A percentile compares a stretch with the other conserved stretches of the same genome.
phyloP scores from a whole-genome alignment of 1,284 basidiomycete species.

The Cutaneotrichosporon cutaneum region DNA sequence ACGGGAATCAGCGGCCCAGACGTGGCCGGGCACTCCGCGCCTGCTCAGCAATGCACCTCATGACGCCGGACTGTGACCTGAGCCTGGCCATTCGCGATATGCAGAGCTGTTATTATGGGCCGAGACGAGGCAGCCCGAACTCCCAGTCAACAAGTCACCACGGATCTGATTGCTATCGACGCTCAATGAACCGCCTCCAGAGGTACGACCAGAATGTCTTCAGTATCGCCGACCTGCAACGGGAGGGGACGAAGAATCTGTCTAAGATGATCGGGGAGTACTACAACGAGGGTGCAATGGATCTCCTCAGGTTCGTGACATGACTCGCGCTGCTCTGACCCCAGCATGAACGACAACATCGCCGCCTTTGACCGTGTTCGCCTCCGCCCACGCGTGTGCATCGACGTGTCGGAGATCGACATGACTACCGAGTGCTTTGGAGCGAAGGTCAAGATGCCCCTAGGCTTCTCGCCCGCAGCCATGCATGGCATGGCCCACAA shows the following conservation, averaged over 20 bases:
- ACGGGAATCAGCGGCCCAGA: too few species aligned
- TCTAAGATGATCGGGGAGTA: constrained; percentile 23
- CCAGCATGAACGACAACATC: constrained; percentile 29
- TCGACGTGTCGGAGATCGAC: constrained; percentile 33
- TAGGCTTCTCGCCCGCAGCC: constrained; percentile 40
- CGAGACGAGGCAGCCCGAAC: too few species aligned
- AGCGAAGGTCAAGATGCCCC: constrained; percentile 24
- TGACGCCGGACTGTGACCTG: too few species aligned
- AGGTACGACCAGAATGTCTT: constrained; percentile 15
- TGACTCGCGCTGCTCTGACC: neutral
- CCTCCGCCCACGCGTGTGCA: constrained; percentile 37
- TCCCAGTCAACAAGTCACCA: too few species aligned
- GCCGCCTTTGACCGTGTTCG: constrained; percentile 33
- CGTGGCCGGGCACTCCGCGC: too few species aligned
- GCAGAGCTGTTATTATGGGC: too few species aligned
- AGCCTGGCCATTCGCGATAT: too few species aligned
- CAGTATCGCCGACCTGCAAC: constrained; percentile 28
- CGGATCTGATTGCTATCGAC: too few species aligned
- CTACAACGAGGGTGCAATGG: constrained; percentile 35
- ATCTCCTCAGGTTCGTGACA: constrained; percentile 25
- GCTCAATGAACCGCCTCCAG: constrained; percentile 15
- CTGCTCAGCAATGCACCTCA: too few species aligned
- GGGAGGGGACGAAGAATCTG: constrained; percentile 20
- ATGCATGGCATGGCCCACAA: constrained; percentile 39
- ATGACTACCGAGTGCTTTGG: constrained; percentile 29